These are phyloP conservation scores for Bacidia rubella DNA, from an alignment of 495 filamentous ascomycete species.

Conservation along the genomic window DNA sequence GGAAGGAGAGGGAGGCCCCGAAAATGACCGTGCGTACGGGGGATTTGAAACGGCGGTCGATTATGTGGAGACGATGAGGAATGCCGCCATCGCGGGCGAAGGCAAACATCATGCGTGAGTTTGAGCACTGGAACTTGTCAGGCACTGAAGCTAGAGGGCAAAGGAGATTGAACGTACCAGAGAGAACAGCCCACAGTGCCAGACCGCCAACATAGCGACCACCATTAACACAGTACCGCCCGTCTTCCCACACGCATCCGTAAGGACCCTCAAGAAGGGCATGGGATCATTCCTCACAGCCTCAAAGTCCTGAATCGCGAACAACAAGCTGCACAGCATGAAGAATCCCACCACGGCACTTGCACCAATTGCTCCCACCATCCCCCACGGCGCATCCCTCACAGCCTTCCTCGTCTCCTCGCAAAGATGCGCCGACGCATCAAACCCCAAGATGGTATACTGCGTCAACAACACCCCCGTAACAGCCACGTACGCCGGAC, in stretches of 20 bases:
- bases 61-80: conserved; percentile 23
- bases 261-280: conserved; percentile 42
- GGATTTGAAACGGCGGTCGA: conserved; percentile 19
- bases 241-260: conserved; percentile 38
- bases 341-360: conserved; percentile 48
- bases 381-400: conserved; percentile 44
- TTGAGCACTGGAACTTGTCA: conserved; percentile 13
- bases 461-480: conserved; percentile 40
- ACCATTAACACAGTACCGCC: conserved; percentile 43
- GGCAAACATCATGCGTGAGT: conserved; percentile 51
- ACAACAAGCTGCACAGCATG: conserved; percentile 39
- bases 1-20: conserved; percentile 41
- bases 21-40: conserved; percentile 41
- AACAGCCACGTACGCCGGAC: conserved; percentile 40
- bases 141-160: neutral
- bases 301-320: conserved; percentile 44
- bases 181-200: conserved; percentile 47
- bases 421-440: conserved; percentile 43
- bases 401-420: conserved; percentile 46
- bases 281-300: conserved; percentile 25
- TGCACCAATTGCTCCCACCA: conserved; percentile 40
- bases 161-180: conserved; percentile 17
- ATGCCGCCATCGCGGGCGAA: conserved; percentile 41
- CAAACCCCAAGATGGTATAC: conserved; percentile 41
- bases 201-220: conserved; percentile 43